Conservation (phyloP, 2,329 filamentous ascomycete species). For the Epichloe aotearoae region DNA sequence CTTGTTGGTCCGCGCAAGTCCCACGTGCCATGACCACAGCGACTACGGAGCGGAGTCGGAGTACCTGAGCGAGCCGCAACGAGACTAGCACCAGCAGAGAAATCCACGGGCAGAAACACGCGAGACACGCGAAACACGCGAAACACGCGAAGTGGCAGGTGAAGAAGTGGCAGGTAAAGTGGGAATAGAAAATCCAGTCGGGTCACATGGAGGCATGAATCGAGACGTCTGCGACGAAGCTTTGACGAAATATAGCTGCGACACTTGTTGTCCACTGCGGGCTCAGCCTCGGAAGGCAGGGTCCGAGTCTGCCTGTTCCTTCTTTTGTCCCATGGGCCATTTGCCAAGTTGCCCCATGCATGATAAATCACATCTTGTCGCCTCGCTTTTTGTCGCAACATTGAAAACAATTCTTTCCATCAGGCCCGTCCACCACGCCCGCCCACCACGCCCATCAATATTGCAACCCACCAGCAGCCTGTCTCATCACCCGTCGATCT, state of each 20-base stretch:
- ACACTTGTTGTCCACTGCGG: background rate
- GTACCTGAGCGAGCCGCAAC: background rate
- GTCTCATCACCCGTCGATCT: background rate
- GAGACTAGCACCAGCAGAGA: background rate
- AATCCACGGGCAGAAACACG: too few species aligned
- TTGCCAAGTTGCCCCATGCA: background rate
- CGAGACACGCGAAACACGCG: too few species aligned
- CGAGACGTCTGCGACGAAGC: background rate
- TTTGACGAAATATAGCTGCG: too few species aligned
- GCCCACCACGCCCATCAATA: too few species aligned
- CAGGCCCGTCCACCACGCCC: too few species aligned
- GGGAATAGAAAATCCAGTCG: slow-evolving; percentile 1
- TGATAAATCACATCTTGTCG: background rate
- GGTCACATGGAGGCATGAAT: background rate
- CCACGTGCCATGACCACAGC: slow-evolving; percentile 1
- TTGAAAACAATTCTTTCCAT: too few species aligned
- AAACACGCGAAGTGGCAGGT: background rate
- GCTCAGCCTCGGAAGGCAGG: background rate
- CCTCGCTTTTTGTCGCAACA: background rate
- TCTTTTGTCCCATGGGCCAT: too few species aligned
- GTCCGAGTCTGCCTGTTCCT: background rate
- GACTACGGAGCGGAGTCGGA: background rate
- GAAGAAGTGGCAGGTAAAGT: background rate
- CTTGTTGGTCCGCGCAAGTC: too few species aligned
- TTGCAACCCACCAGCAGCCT: background rate